These are phyloP conservation scores for Arbutus unedo DNA, from an alignment of 148 eudicot genomes.

Conservation along the genomic window DNA sequence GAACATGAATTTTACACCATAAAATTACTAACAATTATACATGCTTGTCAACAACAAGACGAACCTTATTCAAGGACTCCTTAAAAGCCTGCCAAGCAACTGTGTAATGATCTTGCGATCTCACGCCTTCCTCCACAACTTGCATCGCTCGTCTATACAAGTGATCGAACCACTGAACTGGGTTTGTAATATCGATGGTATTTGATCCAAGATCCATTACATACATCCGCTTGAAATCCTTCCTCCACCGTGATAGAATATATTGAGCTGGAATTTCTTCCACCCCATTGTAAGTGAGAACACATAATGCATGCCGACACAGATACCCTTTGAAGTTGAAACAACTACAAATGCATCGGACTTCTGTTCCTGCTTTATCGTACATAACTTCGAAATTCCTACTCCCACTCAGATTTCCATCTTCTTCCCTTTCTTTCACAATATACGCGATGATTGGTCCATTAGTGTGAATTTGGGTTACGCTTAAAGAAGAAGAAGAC, in stretches of 20 bases:
- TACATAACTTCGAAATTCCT: slow-evolving; percentile 56
- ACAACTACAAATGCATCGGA: slow-evolving; percentile 69
- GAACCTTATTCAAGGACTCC: slow-evolving; percentile 69
- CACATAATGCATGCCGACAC: slow-evolving; percentile 66
- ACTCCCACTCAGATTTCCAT: slow-evolving; percentile 27
- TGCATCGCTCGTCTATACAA: slow-evolving; percentile 62
- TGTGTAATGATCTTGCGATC: slow-evolving; percentile 65
- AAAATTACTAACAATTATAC: slow-evolving; percentile 1
- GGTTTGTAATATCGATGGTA: slow-evolving; percentile 43
- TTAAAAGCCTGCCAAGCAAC: slow-evolving; percentile 78
- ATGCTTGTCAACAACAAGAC: slow-evolving; percentile 52
- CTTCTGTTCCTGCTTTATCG: slow-evolving; percentile 43
- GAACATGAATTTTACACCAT: background rate
- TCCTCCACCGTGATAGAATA: slow-evolving; percentile 71
- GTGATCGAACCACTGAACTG: slow-evolving; percentile 67
- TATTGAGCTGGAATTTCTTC: slow-evolving; percentile 61
- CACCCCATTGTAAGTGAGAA: slow-evolving; percentile 45
- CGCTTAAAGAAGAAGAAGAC: slow-evolving; percentile 45
- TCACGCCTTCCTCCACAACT: slow-evolving; percentile 66
- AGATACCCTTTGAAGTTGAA: slow-evolving; percentile 74
- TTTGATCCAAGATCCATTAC: slow-evolving; percentile 44
- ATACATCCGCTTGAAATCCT: slow-evolving; percentile 64
- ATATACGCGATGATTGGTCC: slow-evolving; percentile 52
- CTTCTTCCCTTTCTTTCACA: slow-evolving; percentile 50
- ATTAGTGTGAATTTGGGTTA: slow-evolving; percentile 47